Evolutionary conservation across 1,284 basidiomycete species (phyloP).

Genomic region (Ceratobasidium sp.): DNA sequence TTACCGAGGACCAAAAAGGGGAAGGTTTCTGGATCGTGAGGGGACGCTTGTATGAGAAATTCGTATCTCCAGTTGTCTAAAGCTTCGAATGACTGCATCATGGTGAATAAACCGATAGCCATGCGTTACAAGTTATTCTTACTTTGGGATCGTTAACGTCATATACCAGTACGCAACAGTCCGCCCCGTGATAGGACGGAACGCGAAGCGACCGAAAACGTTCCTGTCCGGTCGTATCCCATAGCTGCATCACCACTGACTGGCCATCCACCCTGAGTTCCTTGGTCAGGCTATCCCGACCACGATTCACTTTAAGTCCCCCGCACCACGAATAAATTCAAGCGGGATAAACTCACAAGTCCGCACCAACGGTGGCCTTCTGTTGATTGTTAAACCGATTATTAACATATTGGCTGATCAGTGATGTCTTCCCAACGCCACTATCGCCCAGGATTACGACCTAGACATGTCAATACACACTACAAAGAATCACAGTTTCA

Average conservation of each 20-base stretch:
- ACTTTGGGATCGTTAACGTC: conserved; percentile 97
- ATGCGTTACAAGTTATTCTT: background rate
- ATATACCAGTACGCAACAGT: conserved; percentile 98
- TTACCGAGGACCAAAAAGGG: conserved; percentile 99
- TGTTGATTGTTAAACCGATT: conserved; percentile 99
- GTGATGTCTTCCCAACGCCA: conserved; percentile 98
- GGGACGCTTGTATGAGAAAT: conserved; percentile 96
- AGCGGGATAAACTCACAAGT: conserved; percentile 65
- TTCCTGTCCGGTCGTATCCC: conserved; percentile 99
- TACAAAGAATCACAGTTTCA: too few relatives aligned
- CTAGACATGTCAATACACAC: too few relatives aligned
- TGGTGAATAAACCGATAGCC: background rate
- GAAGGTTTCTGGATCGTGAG: conserved; percentile 98
- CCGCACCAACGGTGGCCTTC: conserved; percentile 93
- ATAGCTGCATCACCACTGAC: conserved; percentile 98
- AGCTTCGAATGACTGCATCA: conserved; percentile 78
- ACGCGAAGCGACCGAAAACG: conserved; percentile 98
- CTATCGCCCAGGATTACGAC: conserved; percentile 98
- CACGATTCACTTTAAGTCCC: too few relatives aligned
- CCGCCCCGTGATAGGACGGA: conserved; percentile 97
- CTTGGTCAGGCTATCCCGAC: conserved; percentile 80
- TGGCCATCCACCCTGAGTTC: conserved; percentile 98
- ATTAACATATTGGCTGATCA: conserved; percentile 99
- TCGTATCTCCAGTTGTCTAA: conserved; percentile 97
- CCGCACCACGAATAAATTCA: too few relatives aligned